A percentile compares a stretch with the other conserved stretches of the same genome.
Conservation (phyloP, 768 basidiomycete genomes). For the Hypholoma sublateritium region DNA sequence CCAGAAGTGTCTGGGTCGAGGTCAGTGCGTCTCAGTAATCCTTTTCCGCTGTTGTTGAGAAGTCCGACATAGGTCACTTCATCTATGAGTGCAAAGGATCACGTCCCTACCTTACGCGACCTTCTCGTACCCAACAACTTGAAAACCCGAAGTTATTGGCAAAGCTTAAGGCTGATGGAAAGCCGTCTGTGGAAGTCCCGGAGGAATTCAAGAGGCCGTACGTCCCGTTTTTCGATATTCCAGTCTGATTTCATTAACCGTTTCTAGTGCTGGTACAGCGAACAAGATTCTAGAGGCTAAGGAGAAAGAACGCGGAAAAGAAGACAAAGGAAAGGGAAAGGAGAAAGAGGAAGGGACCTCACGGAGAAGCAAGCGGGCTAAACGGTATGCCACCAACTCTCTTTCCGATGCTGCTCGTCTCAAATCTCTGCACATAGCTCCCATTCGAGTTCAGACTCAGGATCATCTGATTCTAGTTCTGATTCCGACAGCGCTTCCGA, state of each 20-base stretch:
- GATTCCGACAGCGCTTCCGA: constrained; percentile 37
- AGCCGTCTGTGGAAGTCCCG: constrained; percentile 81
- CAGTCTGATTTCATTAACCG: neutral
- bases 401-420: neutral
- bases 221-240: constrained; percentile 23
- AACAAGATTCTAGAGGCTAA: constrained; percentile 82
- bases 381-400: constrained; percentile 26
- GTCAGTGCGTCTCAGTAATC: constrained; percentile 31
- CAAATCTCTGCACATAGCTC: constrained; percentile 12
- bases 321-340: constrained; percentile 34
- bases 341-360: constrained; percentile 27
- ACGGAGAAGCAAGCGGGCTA: constrained; percentile 38
- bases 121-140: constrained; percentile 83
- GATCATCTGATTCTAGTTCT: constrained; percentile 34
- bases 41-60: constrained; percentile 1
- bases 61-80: constrained; percentile 65
- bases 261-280: constrained; percentile 69
- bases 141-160: constrained; percentile 71
- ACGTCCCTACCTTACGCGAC: constrained; percentile 84
- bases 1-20: constrained; percentile 78
- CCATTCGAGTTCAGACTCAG: constrained; percentile 19
- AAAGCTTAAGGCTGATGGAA: constrained; percentile 68
- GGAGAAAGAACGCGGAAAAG: constrained; percentile 69
- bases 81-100: constrained; percentile 86
- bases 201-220: constrained; percentile 89